phyloP scores from a whole-genome alignment of 306 rosid species.

The Astragalus glycyphyllos region DNA sequence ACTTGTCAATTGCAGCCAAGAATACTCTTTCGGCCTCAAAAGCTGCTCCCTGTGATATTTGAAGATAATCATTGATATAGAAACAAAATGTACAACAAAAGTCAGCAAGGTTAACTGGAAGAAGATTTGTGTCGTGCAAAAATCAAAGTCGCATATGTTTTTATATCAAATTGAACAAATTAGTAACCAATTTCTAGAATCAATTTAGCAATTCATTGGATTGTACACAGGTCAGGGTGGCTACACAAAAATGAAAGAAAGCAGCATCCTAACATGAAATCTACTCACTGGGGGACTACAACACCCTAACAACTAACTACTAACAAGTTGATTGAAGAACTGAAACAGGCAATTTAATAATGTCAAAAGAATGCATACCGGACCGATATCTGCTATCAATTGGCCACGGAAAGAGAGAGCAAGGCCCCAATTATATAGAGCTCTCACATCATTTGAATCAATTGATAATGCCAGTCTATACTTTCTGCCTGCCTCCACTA shows the following conservation, averaged over 20 bases:
- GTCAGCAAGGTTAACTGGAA: constrained; percentile 36
- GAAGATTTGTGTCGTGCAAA: constrained; percentile 39
- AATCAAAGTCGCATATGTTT: constrained; percentile 14
- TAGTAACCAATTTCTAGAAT: constrained; percentile 35
- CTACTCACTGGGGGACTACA: constrained; percentile 4
- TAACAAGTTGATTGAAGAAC: constrained; percentile 20
- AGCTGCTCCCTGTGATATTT: constrained; percentile 73
- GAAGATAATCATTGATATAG: constrained; percentile 35
- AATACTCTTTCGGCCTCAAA: constrained; percentile 92
- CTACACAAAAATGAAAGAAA: constrained; percentile 30
- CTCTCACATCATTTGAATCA: constrained; percentile 79
- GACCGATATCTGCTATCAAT: constrained; percentile 89
- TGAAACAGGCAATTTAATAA: constrained; percentile 26
- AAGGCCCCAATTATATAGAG: constrained; percentile 97
- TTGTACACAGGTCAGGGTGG: neutral
- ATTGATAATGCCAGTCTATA: constrained; percentile 89
- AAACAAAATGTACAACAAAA: constrained; percentile 37
- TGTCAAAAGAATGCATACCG: constrained; percentile 62
- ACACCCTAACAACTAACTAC: neutral
- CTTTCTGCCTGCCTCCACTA: constrained; percentile 92
- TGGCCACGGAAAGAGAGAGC: constrained; percentile 97
- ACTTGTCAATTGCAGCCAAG: constrained; percentile 97
- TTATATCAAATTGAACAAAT: constrained; percentile 36
- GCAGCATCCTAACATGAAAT: constrained; percentile 23
- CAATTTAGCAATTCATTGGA: constrained; percentile 32